Percentiles rank a stretch among this genome's conserved stretches.
Evolutionary conservation across 2,329 filamentous ascomycete genomes (phyloP).

Genomic region (Trichophyton verrucosum): DNA sequence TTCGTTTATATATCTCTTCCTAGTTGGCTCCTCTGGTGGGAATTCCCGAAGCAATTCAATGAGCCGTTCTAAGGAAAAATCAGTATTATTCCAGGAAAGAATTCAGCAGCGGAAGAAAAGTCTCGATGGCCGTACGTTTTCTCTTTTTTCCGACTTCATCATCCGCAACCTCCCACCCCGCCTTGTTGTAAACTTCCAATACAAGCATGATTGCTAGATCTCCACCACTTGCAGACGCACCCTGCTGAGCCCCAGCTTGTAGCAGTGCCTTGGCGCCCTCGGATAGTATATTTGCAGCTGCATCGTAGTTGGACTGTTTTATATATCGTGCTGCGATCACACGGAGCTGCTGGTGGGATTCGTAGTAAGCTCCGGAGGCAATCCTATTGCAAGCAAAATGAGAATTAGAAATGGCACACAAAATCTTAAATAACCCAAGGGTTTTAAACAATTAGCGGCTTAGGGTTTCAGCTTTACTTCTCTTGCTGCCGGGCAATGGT

Average conservation of each 20-base stretch:
- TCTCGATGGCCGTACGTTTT: constrained; percentile 24
- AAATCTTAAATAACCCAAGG: not conserved
- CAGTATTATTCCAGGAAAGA: not conserved
- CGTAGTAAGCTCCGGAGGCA: constrained; percentile 84
- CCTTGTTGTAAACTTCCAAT: constrained; percentile 82
- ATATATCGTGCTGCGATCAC: constrained; percentile 90
- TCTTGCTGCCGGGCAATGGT: constrained; percentile 64
- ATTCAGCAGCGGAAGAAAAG: not conserved
- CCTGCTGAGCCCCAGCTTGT: constrained; percentile 49
- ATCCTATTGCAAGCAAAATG: constrained; percentile 44
- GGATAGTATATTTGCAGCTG: constrained; percentile 76
- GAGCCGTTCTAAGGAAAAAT: constrained; percentile 40
- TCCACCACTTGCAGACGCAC: constrained; percentile 86
- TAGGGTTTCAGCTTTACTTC: constrained; percentile 40
- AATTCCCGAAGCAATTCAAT: constrained; percentile 72
- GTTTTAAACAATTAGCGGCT: not conserved
- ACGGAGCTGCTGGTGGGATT: constrained; percentile 95
- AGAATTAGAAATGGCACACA: not conserved
- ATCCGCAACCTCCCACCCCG: constrained; percentile 60
- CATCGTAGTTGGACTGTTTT: constrained; percentile 71
- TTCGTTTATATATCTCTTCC: constrained; percentile 84
- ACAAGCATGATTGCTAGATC: constrained; percentile 79
- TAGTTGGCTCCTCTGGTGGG: constrained; percentile 67
- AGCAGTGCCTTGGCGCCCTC: constrained; percentile 75
- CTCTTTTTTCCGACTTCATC: constrained; percentile 52